Base-by-base conservation (phyloP, 345 rosid species). In the Arabis alpina region DNA sequence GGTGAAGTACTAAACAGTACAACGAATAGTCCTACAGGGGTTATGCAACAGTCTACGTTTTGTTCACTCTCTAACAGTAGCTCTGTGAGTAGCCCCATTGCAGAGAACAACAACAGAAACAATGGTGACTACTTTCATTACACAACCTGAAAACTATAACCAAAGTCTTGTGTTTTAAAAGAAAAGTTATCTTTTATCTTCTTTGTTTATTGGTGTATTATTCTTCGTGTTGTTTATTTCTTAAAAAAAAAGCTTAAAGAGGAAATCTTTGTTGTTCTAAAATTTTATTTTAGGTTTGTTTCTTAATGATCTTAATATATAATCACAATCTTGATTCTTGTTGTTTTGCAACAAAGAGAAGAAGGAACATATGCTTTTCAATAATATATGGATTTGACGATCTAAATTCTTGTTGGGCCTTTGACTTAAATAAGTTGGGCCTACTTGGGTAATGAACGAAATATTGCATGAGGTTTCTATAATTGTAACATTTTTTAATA, bases 61-160 rank as follows among this genome's bases (percentile, higher is more conserved):
- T 65, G 77, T 45, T 82, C 88, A 16, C 84, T 86, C 50, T 82
- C 93, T 19, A 88, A 80, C 71, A 78, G 86, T 79, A 86, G 93
- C 72, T 80, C 93, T 2, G 82, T 75, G 10, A 82, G 85, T 76
- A 86, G 91, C 60, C 75, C 88, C 0, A 25, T 72, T 16, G 73
- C 86, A 6, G 78, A 61, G 11, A 44, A 36, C 64, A 75, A 57
- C 64, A 75, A 57, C 80, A 81, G 80, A 61, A 83, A 74, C 78
- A 75, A 55, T 52, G 73, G 48, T 8, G 81, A 75, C 28, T 68
- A 68, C 53, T 75, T 75, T 24, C 74, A 62, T 61, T 68, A 67
- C 73, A 61, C 74, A 45, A 68, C 64, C 44, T 75, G 58, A 75
- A 59, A 56, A 53, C 8, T 12, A 36, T 0, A 19, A 19, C 32